phyloP scores from a whole-genome alignment of 176 grass and related monocot genomes.

The Miscanthus lutarioriparius region DNA sequence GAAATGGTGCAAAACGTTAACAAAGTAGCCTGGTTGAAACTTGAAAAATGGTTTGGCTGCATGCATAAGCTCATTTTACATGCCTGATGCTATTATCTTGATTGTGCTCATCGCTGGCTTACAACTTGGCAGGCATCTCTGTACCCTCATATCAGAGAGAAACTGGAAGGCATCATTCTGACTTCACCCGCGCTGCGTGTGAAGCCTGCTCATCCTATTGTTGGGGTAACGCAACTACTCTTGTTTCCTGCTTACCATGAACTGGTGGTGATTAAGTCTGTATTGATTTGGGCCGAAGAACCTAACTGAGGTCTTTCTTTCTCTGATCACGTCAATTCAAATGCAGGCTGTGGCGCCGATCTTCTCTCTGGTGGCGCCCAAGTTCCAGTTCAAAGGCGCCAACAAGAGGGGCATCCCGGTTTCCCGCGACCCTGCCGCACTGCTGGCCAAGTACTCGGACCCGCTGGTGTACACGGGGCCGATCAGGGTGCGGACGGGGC shows the following conservation, averaged over 20 bases:
- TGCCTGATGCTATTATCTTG: not conserved
- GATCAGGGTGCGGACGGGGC: conserved; percentile 84
- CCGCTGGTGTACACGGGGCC: conserved; percentile 89
- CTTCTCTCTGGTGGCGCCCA: conserved; percentile 76
- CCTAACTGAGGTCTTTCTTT: too few species aligned
- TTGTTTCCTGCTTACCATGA: not conserved
- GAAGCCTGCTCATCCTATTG: conserved; percentile 93
- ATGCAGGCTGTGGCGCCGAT: conserved; percentile 90
- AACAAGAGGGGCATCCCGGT: conserved; percentile 94
- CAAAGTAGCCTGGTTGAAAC: conserved; percentile 48
- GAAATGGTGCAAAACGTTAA: conserved; percentile 59
- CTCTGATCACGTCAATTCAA: not conserved
- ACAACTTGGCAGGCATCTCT: conserved; percentile 65
- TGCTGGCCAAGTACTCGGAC: conserved; percentile 90
- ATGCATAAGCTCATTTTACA: conserved; percentile 37
- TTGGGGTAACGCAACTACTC: conserved; percentile 67
- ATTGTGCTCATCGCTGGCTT: conserved; percentile 23
- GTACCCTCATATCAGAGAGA: conserved; percentile 65
- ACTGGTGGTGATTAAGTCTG: not conserved
- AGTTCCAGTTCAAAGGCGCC: conserved; percentile 96
- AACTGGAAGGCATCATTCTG: conserved; percentile 85
- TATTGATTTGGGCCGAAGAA: too few species aligned
- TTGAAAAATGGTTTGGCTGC: conserved; percentile 44
- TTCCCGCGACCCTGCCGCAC: conserved; percentile 74
- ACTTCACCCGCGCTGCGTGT: conserved; percentile 95